Evolutionary conservation across 176 grass and related monocot genomes (phyloP), one percentile per base, ranked within the genome.

Genomic region (Chloris gayana): DNA sequence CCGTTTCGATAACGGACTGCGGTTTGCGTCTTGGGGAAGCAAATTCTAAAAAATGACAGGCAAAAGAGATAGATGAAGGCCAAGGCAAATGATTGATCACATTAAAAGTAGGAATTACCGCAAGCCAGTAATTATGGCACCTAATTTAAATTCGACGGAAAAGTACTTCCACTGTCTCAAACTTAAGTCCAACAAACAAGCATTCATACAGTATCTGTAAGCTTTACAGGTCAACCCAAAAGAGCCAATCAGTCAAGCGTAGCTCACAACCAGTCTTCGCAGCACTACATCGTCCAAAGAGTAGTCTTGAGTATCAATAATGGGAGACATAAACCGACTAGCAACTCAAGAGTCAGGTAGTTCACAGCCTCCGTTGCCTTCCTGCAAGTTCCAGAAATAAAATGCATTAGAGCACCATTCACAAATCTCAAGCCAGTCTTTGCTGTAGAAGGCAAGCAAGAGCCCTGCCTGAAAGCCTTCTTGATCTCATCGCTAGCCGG

Each of bases 381-480:
- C 51, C 51, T 80, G 66, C 34, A 80, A 5, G 35, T 62, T 44
- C 27, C 14, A 76, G 29, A 1, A 76, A 61, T 27, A 13, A 21
- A 61, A 76, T 33, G 22, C 50, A 10, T 38, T 24, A 75, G 35
- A 26, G 25, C 25, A 39, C 19, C n/a, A 24, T 25, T 25, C 22
- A 58, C 9, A 11, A 21, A 31, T 63, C 1, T 26, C 9, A 60
- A 29, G 5, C 9, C 39, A 42, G 39, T 42, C 39, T 42, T 42
- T 42, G 13, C 4, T 15, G 3, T 6, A 14, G 14, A 6, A 59
- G 0, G 17, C 2, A 11, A 50, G 18, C 13, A 63, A 34, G 39
- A 72, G 38, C 21, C 29, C 41, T 85, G 64, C 78, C 80, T 70
- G 22, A 82, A 24, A 42, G 65, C 78, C 37, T 82, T 89, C 37